phyloP scores from a whole-genome alignment of 2,329 filamentous ascomycete genomes.

The Epichloe sibirici region DNA sequence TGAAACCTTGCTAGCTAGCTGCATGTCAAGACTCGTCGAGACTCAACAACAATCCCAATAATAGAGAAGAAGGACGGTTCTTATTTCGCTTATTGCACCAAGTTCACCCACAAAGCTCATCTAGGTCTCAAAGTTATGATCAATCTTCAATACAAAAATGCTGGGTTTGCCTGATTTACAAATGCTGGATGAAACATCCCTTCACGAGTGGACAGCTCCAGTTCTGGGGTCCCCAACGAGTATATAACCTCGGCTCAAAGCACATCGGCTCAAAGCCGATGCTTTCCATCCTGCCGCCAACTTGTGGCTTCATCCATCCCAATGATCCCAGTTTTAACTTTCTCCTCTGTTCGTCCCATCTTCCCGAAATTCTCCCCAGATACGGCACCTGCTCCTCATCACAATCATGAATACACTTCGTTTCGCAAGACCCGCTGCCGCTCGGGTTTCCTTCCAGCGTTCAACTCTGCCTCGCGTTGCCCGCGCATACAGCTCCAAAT shows the following conservation, averaged over 20 bases:
- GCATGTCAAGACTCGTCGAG: too few relatives aligned
- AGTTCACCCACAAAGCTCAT: too few relatives aligned
- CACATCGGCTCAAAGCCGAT: slow-evolving; percentile 17
- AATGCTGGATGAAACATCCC: not conserved
- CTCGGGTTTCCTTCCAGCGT: slow-evolving; percentile 34
- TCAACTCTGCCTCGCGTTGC: slow-evolving; percentile 43
- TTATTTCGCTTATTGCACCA: too few relatives aligned
- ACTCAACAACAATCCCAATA: too few relatives aligned
- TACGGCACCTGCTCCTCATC: not conserved
- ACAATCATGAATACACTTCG: slow-evolving; percentile 41
- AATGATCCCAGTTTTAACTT: not conserved
- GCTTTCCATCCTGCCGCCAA: slow-evolving; percentile 14
- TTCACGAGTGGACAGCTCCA: not conserved
- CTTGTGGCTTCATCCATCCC: not conserved
- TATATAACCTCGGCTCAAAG: slow-evolving; percentile 13
- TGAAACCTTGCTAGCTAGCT: not conserved
- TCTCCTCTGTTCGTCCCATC: not conserved
- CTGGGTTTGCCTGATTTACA: too few relatives aligned
- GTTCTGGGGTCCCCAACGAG: not conserved
- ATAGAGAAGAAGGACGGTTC: too few relatives aligned
- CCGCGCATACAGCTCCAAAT: slow-evolving; percentile 39
- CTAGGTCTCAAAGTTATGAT: too few relatives aligned
- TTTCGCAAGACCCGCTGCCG: slow-evolving; percentile 46
- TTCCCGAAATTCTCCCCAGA: not conserved
- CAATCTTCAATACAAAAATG: too few relatives aligned